Percentiles rank a stretch among this genome's conserved stretches.
These are phyloP conservation scores for Polychytrium aggregatum DNA, from an alignment of 192 early-diverging fungal species.

Conservation along the genomic window DNA sequence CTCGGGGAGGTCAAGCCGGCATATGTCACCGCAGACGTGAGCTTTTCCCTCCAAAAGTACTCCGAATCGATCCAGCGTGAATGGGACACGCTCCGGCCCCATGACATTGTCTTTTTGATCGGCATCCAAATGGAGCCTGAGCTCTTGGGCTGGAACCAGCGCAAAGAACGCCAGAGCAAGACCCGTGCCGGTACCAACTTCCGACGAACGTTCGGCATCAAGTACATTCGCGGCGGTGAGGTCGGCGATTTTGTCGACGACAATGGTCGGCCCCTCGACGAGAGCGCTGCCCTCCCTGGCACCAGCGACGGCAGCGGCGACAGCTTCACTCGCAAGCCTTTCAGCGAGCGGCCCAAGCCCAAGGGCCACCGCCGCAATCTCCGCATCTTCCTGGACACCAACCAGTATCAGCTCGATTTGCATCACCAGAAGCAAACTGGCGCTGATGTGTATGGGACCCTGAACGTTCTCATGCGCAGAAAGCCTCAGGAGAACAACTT, in stretches of 20 bases:
- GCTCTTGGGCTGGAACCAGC: slow-evolving; percentile 14
- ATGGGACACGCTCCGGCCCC: slow-evolving; percentile 78
- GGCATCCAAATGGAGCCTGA: slow-evolving; percentile 45
- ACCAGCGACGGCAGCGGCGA: no score
- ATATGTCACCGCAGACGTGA: slow-evolving; percentile 71
- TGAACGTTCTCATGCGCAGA: slow-evolving; percentile 85
- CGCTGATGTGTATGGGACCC: slow-evolving; percentile 62
- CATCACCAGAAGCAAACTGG: slow-evolving; percentile 23
- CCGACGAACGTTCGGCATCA: slow-evolving; percentile 57
- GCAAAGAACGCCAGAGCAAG: no score
- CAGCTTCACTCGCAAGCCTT: no score
- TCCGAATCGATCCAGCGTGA: slow-evolving; percentile 63
- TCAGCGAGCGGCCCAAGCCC: slow-evolving; percentile 8
- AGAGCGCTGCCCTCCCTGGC: background rate
- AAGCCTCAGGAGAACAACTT: slow-evolving; percentile 89
- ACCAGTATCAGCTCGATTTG: slow-evolving; percentile 72
- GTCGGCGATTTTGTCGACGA: slow-evolving; percentile 64
- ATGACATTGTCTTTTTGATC: slow-evolving; percentile 83
- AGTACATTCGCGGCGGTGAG: slow-evolving; percentile 77
- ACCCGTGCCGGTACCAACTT: slow-evolving; percentile 23
- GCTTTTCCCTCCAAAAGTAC: slow-evolving; percentile 54
- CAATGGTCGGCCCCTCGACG: slow-evolving; percentile 43
- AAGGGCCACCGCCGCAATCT: slow-evolving; percentile 41
- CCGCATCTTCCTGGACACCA: slow-evolving; percentile 72
- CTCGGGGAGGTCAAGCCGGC: slow-evolving; percentile 60